Percentiles rank a stretch among this genome's conserved stretches.
Evolutionary conservation across 2,329 filamentous ascomycete species (phyloP).

Genomic region (Trichoderma polysporum): DNA sequence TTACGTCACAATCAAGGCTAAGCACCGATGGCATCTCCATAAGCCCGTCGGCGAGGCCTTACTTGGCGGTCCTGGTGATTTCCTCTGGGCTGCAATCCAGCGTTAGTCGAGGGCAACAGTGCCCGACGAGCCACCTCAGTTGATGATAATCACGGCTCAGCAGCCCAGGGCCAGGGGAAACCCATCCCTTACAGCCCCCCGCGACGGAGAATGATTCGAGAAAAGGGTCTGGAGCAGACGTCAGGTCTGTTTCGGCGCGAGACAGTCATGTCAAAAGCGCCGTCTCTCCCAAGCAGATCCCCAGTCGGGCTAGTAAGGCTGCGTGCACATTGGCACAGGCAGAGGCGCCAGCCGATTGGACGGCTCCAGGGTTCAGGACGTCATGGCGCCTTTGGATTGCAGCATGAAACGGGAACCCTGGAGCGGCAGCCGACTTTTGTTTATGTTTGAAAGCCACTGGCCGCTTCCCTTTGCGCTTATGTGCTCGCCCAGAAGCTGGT

Average conservation of each 20-base stretch:
- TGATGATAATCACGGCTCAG: constrained; percentile 7
- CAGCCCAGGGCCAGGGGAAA: neutral
- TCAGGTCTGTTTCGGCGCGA: constrained; percentile 10
- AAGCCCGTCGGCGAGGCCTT: neutral
- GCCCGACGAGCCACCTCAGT: neutral
- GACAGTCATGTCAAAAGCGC: neutral
- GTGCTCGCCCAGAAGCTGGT: neutral
- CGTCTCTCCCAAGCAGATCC: constrained; percentile 2
- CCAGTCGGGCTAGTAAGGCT: constrained; percentile 19
- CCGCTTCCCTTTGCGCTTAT: neutral
- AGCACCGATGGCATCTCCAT: neutral
- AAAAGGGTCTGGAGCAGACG: constrained; percentile 9
- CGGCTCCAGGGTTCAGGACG: constrained; percentile 17
- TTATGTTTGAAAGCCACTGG: neutral
- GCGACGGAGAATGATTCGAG: constrained; percentile 20
- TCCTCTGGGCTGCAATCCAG: neutral
- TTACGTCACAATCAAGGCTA: constrained; percentile 10
- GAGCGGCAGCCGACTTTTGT: constrained; percentile 15
- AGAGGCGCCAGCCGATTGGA: constrained; percentile 23
- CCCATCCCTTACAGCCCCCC: neutral
- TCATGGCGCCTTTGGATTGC: constrained; percentile 21
- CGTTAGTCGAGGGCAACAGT: neutral
- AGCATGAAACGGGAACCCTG: constrained; percentile 19
- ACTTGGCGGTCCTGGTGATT: neutral
- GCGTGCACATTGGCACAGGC: constrained; percentile 13